Evolutionary conservation across 306 rosid species (phyloP), one percentile per base, ranked within the genome.

Genomic region (Pyrus betulifolia): DNA sequence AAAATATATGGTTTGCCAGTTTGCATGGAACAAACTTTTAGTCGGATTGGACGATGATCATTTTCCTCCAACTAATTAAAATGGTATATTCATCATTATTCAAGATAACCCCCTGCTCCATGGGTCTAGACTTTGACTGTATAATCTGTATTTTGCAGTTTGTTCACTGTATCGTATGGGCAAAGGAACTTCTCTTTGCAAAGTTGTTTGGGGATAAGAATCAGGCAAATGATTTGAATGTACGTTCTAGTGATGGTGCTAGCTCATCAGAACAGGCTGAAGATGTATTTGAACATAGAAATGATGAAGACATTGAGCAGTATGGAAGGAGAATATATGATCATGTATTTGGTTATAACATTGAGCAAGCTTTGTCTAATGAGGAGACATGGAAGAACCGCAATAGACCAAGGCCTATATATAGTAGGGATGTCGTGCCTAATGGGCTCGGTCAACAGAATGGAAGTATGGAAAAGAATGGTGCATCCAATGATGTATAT

Each of bases 131-230:
- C 59, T 69, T 19, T 74, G 72, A 83, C 23, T 19, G 57, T 22
- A 69, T 45, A 35, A 44, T 72, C 21, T 78, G 51, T 67, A 49
- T 69, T 69, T 81, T 78, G 80, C 89, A 96, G 99, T 96, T 96
- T 81, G 96, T 96, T 80, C 99, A 96, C 88, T 96, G 98, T 84
- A 87, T 96, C 75, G 99, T 96, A 31, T 96, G 99, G 99, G 98
- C 99, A 5, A 96, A 96, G 81, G 99, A 96, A 64, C 88, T 96
- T 49, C 96, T 96, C 73, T 96, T 96, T 77, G 83, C 97, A 0
- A 96, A 96, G 89, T 81, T 96, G 82, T 89, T 93, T 83, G 99
- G 99, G 60, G 96, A 93, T 75, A 96, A 89, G 89, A 96, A 87
- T 83, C 98, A 91, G 83, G 96, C 86, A 1, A 96, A 93, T 57